These are phyloP conservation scores for Cryphonectria radicalis DNA, from an alignment of 2,329 filamentous ascomycete genomes.

Conservation along the genomic window DNA sequence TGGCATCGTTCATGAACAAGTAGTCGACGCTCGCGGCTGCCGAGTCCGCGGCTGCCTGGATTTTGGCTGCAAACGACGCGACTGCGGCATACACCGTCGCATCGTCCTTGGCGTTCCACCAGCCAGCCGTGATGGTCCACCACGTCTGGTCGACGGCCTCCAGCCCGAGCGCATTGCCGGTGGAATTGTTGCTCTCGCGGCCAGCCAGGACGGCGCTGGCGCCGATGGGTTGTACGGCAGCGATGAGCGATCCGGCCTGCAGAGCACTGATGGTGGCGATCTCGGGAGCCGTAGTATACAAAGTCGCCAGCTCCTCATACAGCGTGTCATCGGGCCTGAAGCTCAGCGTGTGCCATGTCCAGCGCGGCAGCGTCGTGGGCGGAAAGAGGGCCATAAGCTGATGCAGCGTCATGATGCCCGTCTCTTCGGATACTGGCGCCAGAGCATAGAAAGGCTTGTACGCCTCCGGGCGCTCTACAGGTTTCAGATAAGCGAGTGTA, in stretches of 20 bases:
- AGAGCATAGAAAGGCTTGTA: slow-evolving; percentile 38
- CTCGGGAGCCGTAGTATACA: slow-evolving; percentile 34
- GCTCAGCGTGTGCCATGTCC: slow-evolving; percentile 37
- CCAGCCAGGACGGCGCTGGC: slow-evolving; percentile 36
- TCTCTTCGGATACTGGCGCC: slow-evolving; percentile 33
- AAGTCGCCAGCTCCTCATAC: slow-evolving; percentile 33
- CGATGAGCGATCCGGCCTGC: slow-evolving; percentile 36
- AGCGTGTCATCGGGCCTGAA: slow-evolving; percentile 35
- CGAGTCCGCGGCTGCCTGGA: slow-evolving; percentile 29
- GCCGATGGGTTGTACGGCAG: slow-evolving; percentile 40
- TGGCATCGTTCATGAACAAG: slow-evolving; percentile 37
- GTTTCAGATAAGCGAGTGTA: slow-evolving; percentile 39
- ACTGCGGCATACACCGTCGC: slow-evolving; percentile 31
- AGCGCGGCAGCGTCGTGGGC: slow-evolving; percentile 1
- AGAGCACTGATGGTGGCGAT: slow-evolving; percentile 33
- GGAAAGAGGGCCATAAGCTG: neutral
- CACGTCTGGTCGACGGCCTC: slow-evolving; percentile 37
- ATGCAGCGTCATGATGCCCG: slow-evolving; percentile 30
- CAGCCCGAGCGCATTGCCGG: slow-evolving; percentile 39
- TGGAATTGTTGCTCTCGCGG: slow-evolving; percentile 28
- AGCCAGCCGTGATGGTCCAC: slow-evolving; percentile 36
- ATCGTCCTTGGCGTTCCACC: slow-evolving; percentile 35
- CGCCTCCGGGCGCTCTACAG: slow-evolving; percentile 33
- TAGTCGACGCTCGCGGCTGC: slow-evolving; percentile 32
- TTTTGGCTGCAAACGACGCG: slow-evolving; percentile 31